These are phyloP conservation scores for Debaryomyces nepalensis DNA, from an alignment of 1,139 yeast species.

Conservation along the genomic window DNA sequence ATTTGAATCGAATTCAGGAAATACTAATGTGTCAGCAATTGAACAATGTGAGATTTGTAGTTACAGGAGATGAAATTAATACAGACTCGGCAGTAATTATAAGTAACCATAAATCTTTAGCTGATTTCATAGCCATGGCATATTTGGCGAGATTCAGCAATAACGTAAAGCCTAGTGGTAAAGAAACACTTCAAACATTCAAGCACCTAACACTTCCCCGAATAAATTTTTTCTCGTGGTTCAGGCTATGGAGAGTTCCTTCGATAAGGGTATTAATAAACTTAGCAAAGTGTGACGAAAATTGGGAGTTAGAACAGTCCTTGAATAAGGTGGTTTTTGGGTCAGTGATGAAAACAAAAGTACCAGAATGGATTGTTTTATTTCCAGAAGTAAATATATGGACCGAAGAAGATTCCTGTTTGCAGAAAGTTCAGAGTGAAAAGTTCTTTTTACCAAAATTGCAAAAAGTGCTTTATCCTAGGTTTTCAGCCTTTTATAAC, in stretches of 20 bases:
- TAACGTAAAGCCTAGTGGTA: constrained; percentile 10
- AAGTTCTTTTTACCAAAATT: constrained; percentile 58
- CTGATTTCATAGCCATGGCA: constrained; percentile 57
- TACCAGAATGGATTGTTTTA: constrained; percentile 58
- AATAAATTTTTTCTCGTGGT: constrained; percentile 65
- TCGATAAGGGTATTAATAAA: constrained; percentile 44
- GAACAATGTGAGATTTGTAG: constrained; percentile 40
- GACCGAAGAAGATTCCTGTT: constrained; percentile 46
- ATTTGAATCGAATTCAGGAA: too few relatives aligned
- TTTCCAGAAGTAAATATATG: constrained; percentile 79
- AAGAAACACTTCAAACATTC: constrained; percentile 1
- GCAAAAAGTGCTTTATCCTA: constrained; percentile 64
- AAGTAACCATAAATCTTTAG: constrained; percentile 59
- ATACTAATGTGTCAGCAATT: constrained; percentile 33
- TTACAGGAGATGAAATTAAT: constrained; percentile 49
- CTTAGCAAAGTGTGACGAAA: constrained; percentile 59
- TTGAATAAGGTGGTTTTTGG: constrained; percentile 31
- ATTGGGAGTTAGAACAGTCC: constrained; percentile 58
- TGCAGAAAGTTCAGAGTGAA: constrained; percentile 56
- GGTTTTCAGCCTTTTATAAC: constrained; percentile 58
- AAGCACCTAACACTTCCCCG: constrained; percentile 36
- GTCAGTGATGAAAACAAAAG: constrained; percentile 29
- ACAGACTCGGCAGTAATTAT: constrained; percentile 53
- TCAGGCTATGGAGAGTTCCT: constrained; percentile 60
- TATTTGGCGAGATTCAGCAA: constrained; percentile 40